phyloP scores from a whole-genome alignment of 768 basidiomycete species.

The Podaxis sp. region DNA sequence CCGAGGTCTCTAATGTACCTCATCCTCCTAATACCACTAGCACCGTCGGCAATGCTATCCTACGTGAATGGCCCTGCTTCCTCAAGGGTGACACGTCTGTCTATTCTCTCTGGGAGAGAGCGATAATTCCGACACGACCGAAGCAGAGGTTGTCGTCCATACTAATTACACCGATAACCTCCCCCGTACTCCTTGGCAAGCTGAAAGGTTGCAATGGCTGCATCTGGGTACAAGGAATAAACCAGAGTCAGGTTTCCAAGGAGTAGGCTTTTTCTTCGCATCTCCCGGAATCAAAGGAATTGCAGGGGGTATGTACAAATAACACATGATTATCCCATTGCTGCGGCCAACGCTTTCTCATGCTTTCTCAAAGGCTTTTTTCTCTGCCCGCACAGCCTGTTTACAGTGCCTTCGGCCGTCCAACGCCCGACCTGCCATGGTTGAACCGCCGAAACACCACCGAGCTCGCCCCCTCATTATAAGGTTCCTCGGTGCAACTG shows the following conservation, averaged over 20 bases:
- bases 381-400: slow-evolving; percentile 18
- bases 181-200: slow-evolving; percentile 8
- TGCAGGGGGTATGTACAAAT: slow-evolving; percentile 25
- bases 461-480: slow-evolving; percentile 1
- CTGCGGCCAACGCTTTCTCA: slow-evolving; percentile 24
- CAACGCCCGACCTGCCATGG: slow-evolving; percentile 23
- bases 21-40: slow-evolving; percentile 27
- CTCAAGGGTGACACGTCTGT: slow-evolving; percentile 24
- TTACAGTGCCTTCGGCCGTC: slow-evolving; percentile 21
- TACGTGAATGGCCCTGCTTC: slow-evolving; percentile 23
- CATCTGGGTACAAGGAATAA: slow-evolving; percentile 29
- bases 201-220: slow-evolving; percentile 26
- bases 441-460: slow-evolving; percentile 2
- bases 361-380: slow-evolving; percentile 25
- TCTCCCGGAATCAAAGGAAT: background rate
- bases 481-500: background rate
- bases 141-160: slow-evolving; percentile 25
- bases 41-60: slow-evolving; percentile 21
- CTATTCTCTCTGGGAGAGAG: slow-evolving; percentile 25
- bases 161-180: slow-evolving; percentile 23
- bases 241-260: slow-evolving; percentile 24
- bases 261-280: slow-evolving; percentile 20
- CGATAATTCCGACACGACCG: slow-evolving; percentile 21
- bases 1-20: slow-evolving; percentile 27
- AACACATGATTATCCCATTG: slow-evolving; percentile 27